phyloP scores from a whole-genome alignment of 345 rosid species.

The Eucalyptus microcorys region DNA sequence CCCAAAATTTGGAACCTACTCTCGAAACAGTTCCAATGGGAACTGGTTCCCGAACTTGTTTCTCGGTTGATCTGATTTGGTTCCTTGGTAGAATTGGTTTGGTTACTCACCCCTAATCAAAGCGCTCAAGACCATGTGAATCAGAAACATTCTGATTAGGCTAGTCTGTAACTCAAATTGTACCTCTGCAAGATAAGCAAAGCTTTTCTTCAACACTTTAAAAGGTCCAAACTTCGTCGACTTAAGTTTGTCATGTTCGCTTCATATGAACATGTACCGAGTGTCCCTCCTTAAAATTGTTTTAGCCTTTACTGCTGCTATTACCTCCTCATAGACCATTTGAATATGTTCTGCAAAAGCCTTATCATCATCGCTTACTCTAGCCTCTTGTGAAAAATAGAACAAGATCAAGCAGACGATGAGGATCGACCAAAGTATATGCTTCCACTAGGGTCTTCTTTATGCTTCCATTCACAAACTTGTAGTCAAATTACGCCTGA shows the following conservation, averaged over 20 bases:
- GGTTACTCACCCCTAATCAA: not conserved
- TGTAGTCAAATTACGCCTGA: not conserved
- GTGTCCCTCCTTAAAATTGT: not conserved
- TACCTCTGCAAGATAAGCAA: not conserved
- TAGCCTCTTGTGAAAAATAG: not conserved
- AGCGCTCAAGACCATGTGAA: not conserved
- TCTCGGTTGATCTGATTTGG: too few species aligned
- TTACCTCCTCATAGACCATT: not conserved
- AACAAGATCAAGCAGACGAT: not conserved
- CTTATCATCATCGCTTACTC: not conserved
- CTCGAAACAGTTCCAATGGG: fast-evolving
- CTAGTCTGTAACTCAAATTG: not conserved
- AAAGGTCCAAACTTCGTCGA: not conserved
- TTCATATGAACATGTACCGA: not conserved
- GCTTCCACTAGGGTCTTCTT: not conserved
- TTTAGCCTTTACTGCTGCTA: not conserved
- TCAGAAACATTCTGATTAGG: not conserved
- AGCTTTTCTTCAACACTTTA: not conserved
- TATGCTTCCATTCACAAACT: not conserved
- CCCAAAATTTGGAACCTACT: too few species aligned
- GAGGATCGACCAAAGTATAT: not conserved
- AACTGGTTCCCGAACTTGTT: too few species aligned
- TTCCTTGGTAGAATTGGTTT: too few species aligned
- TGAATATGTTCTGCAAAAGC: not conserved
- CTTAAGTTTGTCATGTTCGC: not conserved